These are phyloP conservation scores for Planoprotostelium fungivorum DNA, from an alignment of 78 protist genomes.

Conservation along the genomic window DNA sequence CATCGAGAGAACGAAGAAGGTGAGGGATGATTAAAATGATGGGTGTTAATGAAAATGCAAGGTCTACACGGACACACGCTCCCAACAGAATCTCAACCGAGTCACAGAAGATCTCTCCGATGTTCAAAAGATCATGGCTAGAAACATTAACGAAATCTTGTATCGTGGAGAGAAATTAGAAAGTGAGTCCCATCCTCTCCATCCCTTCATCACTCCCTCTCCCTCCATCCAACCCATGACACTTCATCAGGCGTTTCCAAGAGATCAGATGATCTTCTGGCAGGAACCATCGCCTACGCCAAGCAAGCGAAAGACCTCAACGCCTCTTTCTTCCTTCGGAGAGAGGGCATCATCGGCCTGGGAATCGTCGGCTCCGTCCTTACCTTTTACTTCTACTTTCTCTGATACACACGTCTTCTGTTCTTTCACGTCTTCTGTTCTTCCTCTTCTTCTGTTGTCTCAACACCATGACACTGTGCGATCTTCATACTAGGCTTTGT, in stretches of 20 bases:
- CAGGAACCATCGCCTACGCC: background rate
- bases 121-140: conserved; percentile 74
- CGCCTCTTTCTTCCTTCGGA: background rate
- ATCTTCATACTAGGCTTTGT: too few relatives aligned
- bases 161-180: conserved; percentile 80
- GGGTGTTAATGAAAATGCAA: conserved; percentile 44
- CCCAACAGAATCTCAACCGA: conserved; percentile 58
- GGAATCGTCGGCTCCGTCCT: background rate
- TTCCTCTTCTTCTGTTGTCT: too few relatives aligned
- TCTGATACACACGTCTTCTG: too few relatives aligned
- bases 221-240: too few relatives aligned
- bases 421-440: too few relatives aligned
- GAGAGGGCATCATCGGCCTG: background rate
- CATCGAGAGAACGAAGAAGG: conserved; percentile 5
- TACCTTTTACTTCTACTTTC: background rate
- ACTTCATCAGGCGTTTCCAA: background rate
- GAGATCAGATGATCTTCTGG: background rate
- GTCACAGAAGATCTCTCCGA: conserved; percentile 58
- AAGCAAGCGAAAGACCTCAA: background rate
- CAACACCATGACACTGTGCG: too few relatives aligned
- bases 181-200: conserved; percentile 10
- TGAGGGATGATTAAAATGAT: background rate
- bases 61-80: conserved; percentile 63
- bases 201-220: background rate
- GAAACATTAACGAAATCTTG: conserved; percentile 75